phyloP scores from a whole-genome alignment of 2,329 filamentous ascomycete species.

The Fusarium hainanense region DNA sequence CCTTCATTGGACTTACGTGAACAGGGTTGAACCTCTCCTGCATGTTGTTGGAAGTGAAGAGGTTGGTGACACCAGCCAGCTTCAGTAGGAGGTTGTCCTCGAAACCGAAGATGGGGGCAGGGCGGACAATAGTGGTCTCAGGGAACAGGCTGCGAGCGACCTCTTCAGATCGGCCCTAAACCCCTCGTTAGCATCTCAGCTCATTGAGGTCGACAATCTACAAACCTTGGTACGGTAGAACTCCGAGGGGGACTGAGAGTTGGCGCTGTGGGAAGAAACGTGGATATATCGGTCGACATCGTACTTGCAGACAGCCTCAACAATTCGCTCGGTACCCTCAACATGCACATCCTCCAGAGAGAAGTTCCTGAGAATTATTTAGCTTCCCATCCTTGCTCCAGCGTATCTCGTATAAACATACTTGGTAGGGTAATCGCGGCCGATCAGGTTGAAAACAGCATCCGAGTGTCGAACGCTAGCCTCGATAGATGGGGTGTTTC shows the following conservation, averaged over 20 bases:
- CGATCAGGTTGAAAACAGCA: conserved; percentile 95
- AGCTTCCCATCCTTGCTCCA: conserved; percentile 25
- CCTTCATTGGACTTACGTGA: conserved; percentile 71
- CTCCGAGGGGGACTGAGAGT: conserved; percentile 81
- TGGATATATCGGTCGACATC: conserved; percentile 97
- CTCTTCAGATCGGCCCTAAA: conserved; percentile 79
- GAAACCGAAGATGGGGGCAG: conserved; percentile 92
- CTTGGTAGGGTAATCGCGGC: conserved; percentile 97
- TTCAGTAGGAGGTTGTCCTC: conserved; percentile 92
- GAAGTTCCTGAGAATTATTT: conserved; percentile 79
- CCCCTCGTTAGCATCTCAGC: conserved; percentile 25
- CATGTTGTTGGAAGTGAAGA: conserved; percentile 94
- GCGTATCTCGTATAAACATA: conserved; percentile 51
- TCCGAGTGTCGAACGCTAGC: conserved; percentile 97
- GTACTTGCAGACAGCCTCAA: conserved; percentile 95
- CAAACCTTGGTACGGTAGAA: conserved; percentile 90
- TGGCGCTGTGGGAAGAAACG: conserved; percentile 93
- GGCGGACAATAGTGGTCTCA: conserved; percentile 95
- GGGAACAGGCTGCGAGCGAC: conserved; percentile 90
- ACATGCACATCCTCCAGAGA: conserved; percentile 91
- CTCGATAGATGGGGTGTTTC: conserved; percentile 94
- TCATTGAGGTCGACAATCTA: not conserved
- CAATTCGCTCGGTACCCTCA: conserved; percentile 91
- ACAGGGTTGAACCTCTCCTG: conserved; percentile 91
- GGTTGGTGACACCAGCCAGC: conserved; percentile 81